Evolutionary conservation across 495 filamentous ascomycete genomes (phyloP).

Genomic region (Hapsidospora chrysogenum): DNA sequence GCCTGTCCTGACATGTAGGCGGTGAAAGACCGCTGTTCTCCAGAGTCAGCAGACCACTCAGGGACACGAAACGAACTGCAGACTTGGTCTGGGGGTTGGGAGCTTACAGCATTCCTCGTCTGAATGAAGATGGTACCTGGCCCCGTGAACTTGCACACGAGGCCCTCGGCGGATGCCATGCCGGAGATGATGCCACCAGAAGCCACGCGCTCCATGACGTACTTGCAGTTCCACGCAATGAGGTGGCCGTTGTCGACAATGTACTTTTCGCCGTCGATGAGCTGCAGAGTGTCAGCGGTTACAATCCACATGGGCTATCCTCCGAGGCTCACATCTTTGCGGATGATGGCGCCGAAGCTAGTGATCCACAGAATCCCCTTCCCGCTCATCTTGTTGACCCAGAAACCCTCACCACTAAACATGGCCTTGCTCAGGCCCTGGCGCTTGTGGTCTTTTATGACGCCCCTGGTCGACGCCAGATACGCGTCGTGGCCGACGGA

Average conservation of each 20-base stretch:
- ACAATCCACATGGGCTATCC: slow-evolving; percentile 1
- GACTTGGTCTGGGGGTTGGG: background rate
- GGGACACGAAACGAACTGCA: background rate
- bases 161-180: slow-evolving; percentile 62
- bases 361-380: slow-evolving; percentile 72
- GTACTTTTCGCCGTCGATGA: slow-evolving; percentile 65
- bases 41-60: too few relatives aligned
- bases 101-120: slow-evolving; percentile 63
- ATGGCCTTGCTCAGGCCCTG: slow-evolving; percentile 83
- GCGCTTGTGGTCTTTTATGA: slow-evolving; percentile 68
- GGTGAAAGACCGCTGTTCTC: slow-evolving; percentile 21
- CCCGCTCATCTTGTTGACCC: slow-evolving; percentile 75
- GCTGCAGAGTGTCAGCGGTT: slow-evolving; percentile 23
- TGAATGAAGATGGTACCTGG: slow-evolving; percentile 90
- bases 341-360: slow-evolving; percentile 86
- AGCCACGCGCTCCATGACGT: slow-evolving; percentile 72
- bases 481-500: slow-evolving; percentile 68
- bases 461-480: slow-evolving; percentile 57
- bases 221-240: slow-evolving; percentile 95
- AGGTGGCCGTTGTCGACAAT: slow-evolving; percentile 92
- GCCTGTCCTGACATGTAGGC: slow-evolving; percentile 28
- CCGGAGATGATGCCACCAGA: slow-evolving; percentile 78
- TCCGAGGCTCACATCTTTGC: slow-evolving; percentile 66
- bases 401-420: slow-evolving; percentile 85
- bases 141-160: slow-evolving; percentile 86